Evolutionary conservation across 441 rosid species (phyloP), one percentile per base, ranked within the genome.

Genomic region (Geranium incanum): DNA sequence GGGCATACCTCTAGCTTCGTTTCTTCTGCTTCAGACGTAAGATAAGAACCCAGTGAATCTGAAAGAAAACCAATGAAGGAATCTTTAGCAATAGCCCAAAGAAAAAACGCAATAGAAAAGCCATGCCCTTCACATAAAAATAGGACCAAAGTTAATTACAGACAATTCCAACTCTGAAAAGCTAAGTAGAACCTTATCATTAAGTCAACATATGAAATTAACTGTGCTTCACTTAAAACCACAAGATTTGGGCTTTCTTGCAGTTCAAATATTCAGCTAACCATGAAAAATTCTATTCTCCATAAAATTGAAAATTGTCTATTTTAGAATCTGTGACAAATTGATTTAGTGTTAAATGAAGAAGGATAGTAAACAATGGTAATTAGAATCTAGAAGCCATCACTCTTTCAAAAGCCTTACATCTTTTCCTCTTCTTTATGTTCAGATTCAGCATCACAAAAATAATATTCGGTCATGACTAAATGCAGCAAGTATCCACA

Each of bases 41-140:
- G 65, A 60, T 60, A 60, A 60, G 65, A 60, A 60, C 21, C 65
- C 65, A 60, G 65, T 60, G 65, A 28, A 60, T 60, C 65, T 60
- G 65, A 60, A 60, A 60, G 65, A 60, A 18, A 60, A 60, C 9
- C 28, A 60, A 6, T 8, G 13, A 60, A 60, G 65, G 36, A 18
- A 60, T 60, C 36, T 60, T 60, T 60, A 60, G 13, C 3, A 60
- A 28, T 60, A 60, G 33, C 6, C 21, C 65, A 19, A 60, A 9
- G 36, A 7, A 19, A 60, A 23, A 21, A 9, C 57, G 11, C 57
- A 60, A 60, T 60, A 60, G 28, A 60, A 60, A 60, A 60, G 33
- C 8, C 33, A 60, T 6, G 65, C 11, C 64, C 28, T 18, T 60
- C 36, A 7, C 28, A 60, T 60, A 19, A 21, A 59, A 60, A 21